These are phyloP conservation scores for Aspergillus campestris DNA, from an alignment of 495 filamentous ascomycete genomes.

Conservation along the genomic window DNA sequence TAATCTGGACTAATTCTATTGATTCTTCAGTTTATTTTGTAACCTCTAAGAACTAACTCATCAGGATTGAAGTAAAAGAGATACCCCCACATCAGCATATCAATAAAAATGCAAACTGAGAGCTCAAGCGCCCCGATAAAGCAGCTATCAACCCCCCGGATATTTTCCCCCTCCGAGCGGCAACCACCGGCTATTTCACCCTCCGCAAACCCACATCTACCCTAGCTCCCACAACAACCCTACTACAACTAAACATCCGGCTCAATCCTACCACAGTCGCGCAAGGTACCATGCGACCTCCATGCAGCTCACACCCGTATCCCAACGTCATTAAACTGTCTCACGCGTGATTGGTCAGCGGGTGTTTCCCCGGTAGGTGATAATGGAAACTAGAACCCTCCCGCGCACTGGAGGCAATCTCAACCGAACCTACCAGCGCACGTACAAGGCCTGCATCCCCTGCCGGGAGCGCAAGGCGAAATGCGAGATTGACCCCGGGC, in stretches of 20 bases:
- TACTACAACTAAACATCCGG: conserved; percentile 2
- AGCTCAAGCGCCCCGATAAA: not conserved
- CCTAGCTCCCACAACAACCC: conserved; percentile 7
- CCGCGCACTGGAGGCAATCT: conserved; percentile 17
- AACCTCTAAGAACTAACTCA: not conserved
- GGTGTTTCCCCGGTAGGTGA: conserved; percentile 6
- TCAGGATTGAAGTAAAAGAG: not conserved
- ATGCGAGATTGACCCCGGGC: conserved; percentile 48
- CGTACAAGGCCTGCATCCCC: conserved; percentile 42
- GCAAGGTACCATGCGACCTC: too few relatives aligned
- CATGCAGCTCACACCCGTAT: too few relatives aligned
- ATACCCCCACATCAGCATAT: not conserved
- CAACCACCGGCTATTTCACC: conserved; percentile 14
- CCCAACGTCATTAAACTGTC: not conserved
- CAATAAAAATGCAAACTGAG: not conserved
- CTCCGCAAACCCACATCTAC: not conserved
- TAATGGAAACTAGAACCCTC: conserved; percentile 32
- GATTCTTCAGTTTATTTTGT: too few relatives aligned
- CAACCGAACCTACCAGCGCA: conserved; percentile 37
- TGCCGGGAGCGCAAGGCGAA: conserved; percentile 43
- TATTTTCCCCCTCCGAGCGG: conserved; percentile 10
- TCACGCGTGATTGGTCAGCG: conserved; percentile 14
- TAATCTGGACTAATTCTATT: too few relatives aligned
- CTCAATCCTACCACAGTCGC: conserved; percentile 1
- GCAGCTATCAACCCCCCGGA: not conserved